These are phyloP conservation scores for Tuber melanosporum DNA, from an alignment of 495 filamentous ascomycete species.

Conservation along the genomic window DNA sequence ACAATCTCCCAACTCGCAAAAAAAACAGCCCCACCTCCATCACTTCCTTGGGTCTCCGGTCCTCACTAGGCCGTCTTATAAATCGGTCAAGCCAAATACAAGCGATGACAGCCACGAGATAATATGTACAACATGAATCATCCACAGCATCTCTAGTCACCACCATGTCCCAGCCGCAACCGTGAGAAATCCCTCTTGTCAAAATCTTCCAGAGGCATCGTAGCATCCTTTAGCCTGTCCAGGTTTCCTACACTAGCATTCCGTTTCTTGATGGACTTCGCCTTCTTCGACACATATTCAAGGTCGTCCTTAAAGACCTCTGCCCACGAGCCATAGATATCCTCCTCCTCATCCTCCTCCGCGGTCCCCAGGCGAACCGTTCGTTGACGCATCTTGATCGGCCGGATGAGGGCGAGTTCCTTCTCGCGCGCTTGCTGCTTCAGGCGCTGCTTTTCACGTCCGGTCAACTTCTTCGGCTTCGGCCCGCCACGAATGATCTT, in stretches of 20 bases:
- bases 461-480: neutral
- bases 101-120: neutral
- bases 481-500: neutral
- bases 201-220: neutral
- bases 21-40: neutral
- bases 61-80: neutral
- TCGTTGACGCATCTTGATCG: neutral
- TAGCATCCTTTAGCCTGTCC: neutral
- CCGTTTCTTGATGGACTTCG: neutral
- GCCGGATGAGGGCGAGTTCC: neutral
- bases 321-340: neutral
- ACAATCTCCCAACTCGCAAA: neutral
- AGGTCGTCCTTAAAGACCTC: neutral
- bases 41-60: neutral
- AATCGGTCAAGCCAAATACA: neutral
- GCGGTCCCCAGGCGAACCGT: neutral
- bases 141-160: neutral
- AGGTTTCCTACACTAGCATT: neutral
- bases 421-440: neutral
- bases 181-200: constrained; percentile 1
- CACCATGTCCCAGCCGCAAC: neutral
- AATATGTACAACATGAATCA: neutral
- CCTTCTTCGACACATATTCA: neutral
- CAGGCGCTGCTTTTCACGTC: neutral
- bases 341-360: neutral